phyloP scores from a whole-genome alignment of 2,329 filamentous ascomycete species.

The Aspergillus latus region DNA sequence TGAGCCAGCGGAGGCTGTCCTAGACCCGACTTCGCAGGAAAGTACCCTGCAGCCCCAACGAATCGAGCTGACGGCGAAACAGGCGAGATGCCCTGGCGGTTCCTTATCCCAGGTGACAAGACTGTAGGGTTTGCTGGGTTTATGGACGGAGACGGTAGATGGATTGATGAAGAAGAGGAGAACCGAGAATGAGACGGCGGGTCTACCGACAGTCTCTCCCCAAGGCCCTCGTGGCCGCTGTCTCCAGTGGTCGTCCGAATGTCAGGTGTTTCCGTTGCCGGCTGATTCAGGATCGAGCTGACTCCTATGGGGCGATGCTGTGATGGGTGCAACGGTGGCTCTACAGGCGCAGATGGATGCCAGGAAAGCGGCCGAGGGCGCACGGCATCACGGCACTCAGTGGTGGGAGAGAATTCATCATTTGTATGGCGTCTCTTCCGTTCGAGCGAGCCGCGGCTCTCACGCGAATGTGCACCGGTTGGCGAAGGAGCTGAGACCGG shows the following conservation, averaged over 20 bases:
- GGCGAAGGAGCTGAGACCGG: conserved; percentile 31
- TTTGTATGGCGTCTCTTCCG: conserved; percentile 24
- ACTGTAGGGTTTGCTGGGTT: conserved; percentile 30
- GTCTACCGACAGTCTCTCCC: conserved; percentile 19
- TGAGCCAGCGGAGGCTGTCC: conserved; percentile 39
- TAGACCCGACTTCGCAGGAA: conserved; percentile 33
- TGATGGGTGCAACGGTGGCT: conserved; percentile 30
- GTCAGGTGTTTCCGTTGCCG: conserved; percentile 27
- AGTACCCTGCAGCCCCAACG: conserved; percentile 27
- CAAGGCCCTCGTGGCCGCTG: conserved; percentile 26
- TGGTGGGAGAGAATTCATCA: conserved; percentile 16
- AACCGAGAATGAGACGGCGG: conserved; percentile 27
- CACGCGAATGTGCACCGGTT: conserved; percentile 28
- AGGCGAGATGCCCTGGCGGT: conserved; percentile 35
- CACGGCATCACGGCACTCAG: conserved; percentile 27
- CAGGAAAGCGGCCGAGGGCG: conserved; percentile 36
- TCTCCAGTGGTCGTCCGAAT: conserved; percentile 12
- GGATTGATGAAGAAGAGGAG: conserved; percentile 29
- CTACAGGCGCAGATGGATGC: conserved; percentile 38
- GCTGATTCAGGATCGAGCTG: conserved; percentile 43
- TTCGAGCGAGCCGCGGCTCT: conserved; percentile 24
- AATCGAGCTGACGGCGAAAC: conserved; percentile 40
- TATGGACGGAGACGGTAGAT: conserved; percentile 24
- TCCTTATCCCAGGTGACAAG: conserved; percentile 33
- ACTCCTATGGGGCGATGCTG: conserved; percentile 41